Evolutionary conservation across 495 filamentous ascomycete genomes (phyloP).

Genomic region (Neurospora tetraspora): DNA sequence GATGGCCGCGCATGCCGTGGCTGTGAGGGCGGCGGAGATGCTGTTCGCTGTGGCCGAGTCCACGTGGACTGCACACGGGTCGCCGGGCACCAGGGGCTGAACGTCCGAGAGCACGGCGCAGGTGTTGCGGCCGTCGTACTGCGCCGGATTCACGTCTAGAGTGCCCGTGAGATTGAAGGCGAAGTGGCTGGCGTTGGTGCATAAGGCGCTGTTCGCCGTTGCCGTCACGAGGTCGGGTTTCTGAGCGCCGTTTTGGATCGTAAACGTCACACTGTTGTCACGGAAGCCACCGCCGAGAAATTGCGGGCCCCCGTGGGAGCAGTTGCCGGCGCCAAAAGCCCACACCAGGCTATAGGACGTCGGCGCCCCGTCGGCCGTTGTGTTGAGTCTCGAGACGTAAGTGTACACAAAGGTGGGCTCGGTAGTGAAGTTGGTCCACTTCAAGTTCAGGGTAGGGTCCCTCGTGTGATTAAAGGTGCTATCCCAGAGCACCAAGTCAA

Average conservation of each 20-base stretch:
- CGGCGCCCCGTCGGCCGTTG: constrained; percentile 1
- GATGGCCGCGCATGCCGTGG: constrained; percentile 6
- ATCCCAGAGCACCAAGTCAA: constrained; percentile 2
- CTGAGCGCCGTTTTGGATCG: constrained; percentile 13
- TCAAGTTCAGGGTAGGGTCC: constrained; percentile 1
- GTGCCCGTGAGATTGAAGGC: constrained; percentile 20
- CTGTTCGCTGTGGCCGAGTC: background rate
- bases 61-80: constrained; percentile 6
- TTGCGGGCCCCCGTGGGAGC: background rate
- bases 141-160: constrained; percentile 3
- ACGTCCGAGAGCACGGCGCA: constrained; percentile 9
- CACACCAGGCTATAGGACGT: constrained; percentile 9
- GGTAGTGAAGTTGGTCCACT: constrained; percentile 7
- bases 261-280: constrained; percentile 2
- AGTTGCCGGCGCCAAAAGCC: constrained; percentile 12
- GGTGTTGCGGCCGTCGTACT: constrained; percentile 14
- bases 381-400: constrained; percentile 1
- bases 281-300: background rate
- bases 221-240: constrained; percentile 18
- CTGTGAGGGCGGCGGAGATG: constrained; percentile 17
- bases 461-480: constrained; percentile 6
- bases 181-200: constrained; percentile 6
- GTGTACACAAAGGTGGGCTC: constrained; percentile 17
- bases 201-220: constrained; percentile 7
- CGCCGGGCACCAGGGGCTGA: constrained; percentile 1